These are phyloP conservation scores for Backusella macrospora DNA, from an alignment of 192 early-diverging fungal genomes.

Conservation along the genomic window DNA sequence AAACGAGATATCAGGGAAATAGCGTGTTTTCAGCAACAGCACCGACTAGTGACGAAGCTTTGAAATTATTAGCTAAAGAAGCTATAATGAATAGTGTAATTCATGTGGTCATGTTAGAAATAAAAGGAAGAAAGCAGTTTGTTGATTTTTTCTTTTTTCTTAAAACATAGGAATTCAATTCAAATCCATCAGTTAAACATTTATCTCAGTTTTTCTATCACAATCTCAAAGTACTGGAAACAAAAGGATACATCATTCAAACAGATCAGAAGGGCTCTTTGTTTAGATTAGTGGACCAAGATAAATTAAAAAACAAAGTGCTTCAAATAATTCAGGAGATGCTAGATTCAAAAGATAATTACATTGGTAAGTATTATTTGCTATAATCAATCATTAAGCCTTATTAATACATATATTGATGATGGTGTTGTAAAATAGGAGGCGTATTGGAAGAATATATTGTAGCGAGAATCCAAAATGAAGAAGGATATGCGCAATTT, in stretches of 20 bases:
- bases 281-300: background rate
- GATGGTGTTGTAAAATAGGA: background rate
- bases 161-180: background rate
- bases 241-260: background rate
- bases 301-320: background rate
- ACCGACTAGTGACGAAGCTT: background rate
- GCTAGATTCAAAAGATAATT: background rate
- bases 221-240: background rate
- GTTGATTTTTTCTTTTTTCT: too few species aligned
- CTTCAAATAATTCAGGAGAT: background rate
- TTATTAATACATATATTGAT: background rate
- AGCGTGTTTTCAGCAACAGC: background rate
- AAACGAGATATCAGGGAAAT: background rate
- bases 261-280: background rate
- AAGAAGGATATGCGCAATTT: background rate
- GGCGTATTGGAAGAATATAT: background rate
- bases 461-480: background rate
- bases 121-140: background rate
- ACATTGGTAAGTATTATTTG: background rate
- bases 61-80: background rate
- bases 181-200: background rate
- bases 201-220: background rate
- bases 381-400: background rate
- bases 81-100: background rate
- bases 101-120: background rate